These are phyloP conservation scores for Dioscorea zingiberensis DNA, from an alignment of 106 monocot species.

Conservation along the genomic window DNA sequence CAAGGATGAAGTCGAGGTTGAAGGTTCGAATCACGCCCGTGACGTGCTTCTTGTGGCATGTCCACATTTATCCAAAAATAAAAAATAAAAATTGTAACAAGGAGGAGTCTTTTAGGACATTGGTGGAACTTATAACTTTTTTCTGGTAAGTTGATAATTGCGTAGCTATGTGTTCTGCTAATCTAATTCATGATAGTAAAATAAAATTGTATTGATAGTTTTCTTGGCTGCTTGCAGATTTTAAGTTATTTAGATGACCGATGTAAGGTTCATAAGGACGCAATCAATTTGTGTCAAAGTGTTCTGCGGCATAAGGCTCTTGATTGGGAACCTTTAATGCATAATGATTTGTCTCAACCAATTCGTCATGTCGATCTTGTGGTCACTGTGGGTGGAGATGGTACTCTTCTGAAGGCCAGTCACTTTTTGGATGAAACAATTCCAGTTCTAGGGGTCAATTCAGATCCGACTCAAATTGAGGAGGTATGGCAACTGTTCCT, in stretches of 20 bases:
- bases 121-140: no score
- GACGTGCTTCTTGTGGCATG: no score
- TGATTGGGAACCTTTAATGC: slow-evolving; percentile 52
- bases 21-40: no score
- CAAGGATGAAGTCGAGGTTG: no score
- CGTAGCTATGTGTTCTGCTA: no score
- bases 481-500: slow-evolving; percentile 40
- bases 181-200: no score
- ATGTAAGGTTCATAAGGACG: slow-evolving; percentile 73
- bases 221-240: slow-evolving; percentile 33
- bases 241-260: slow-evolving; percentile 76
- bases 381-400: slow-evolving; percentile 89
- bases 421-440: slow-evolving; percentile 68
- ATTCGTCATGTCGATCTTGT: slow-evolving; percentile 74
- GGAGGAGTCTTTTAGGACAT: no score
- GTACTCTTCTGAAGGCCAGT: slow-evolving; percentile 82
- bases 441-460: slow-evolving; percentile 92
- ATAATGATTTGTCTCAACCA: slow-evolving; percentile 53
- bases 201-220: not conserved
- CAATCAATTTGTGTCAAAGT: slow-evolving; percentile 63
- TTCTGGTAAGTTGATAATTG: no score
- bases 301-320: slow-evolving; percentile 46
- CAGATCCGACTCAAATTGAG: slow-evolving; percentile 72
- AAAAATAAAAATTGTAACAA: no score
- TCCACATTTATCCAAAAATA: no score